Conservation (phyloP, 805 yeast species). For the Pichia heedii region DNA sequence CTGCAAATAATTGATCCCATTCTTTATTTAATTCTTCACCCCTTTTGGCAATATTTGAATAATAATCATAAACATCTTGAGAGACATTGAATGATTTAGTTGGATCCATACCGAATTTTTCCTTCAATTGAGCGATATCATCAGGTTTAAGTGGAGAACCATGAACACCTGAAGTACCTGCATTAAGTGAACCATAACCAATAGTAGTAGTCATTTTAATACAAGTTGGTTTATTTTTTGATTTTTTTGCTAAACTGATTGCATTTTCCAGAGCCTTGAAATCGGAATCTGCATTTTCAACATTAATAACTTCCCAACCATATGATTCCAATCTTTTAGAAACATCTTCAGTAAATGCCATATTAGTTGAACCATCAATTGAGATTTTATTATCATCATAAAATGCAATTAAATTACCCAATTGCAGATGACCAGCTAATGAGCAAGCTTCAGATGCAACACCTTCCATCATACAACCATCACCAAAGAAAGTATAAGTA, state of each 20-base stretch:
- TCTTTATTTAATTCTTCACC: slow-evolving; percentile 63
- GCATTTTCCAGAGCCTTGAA: slow-evolving; percentile 59
- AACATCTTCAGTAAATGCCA: slow-evolving; percentile 92
- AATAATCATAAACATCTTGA: slow-evolving; percentile 69
- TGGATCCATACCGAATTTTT: slow-evolving; percentile 82
- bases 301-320: slow-evolving; percentile 84
- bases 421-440: slow-evolving; percentile 90
- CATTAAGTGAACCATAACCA: slow-evolving; percentile 82
- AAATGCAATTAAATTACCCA: slow-evolving; percentile 87
- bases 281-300: slow-evolving; percentile 76
- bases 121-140: slow-evolving; percentile 81
- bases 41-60: slow-evolving; percentile 44
- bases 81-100: slow-evolving; percentile 71
- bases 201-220: slow-evolving; percentile 85
- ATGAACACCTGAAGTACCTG: slow-evolving; percentile 89
- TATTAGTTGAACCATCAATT: slow-evolving; percentile 86
- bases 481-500: slow-evolving; percentile 83
- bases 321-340: slow-evolving; percentile 76
- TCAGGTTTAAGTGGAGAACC: slow-evolving; percentile 94
- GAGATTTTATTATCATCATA: slow-evolving; percentile 97
- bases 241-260: slow-evolving; percentile 70
- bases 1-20: slow-evolving; percentile 61
- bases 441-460: slow-evolving; percentile 91
- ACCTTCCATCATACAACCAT: slow-evolving; percentile 98
- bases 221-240: slow-evolving; percentile 77